phyloP scores from a whole-genome alignment of 805 yeast genomes.

The Ogataea siamensis region DNA sequence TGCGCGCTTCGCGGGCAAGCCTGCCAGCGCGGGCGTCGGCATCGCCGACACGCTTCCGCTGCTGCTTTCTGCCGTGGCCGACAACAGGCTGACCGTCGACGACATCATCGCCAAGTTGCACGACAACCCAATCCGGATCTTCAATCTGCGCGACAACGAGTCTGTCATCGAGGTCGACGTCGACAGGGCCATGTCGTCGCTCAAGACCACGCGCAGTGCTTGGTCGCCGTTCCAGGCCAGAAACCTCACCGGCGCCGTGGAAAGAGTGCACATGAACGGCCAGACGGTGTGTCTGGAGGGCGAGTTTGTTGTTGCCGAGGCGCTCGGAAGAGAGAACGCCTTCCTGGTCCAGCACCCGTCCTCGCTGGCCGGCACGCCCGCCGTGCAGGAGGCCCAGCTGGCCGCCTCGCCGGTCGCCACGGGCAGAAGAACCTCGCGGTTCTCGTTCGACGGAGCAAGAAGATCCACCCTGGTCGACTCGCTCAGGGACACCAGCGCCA shows the following conservation, averaged over 20 bases:
- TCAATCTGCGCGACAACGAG: conserved; percentile 78
- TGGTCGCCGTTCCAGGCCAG: conserved; percentile 58
- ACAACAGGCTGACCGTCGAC: conserved; percentile 65
- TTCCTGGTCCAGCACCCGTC: conserved; percentile 45
- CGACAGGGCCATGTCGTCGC: conserved; percentile 58
- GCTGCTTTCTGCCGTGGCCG: conserved; percentile 74
- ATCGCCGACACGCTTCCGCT: conserved; percentile 79
- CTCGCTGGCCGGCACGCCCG: conserved; percentile 31
- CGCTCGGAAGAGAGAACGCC: conserved; percentile 59
- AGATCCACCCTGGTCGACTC: conserved; percentile 33
- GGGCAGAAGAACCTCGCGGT: conserved; percentile 43
- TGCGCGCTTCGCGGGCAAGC: conserved; percentile 61
- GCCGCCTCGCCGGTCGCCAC: conserved; percentile 35
- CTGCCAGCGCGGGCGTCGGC: conserved; percentile 70
- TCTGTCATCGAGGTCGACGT: conserved; percentile 78
- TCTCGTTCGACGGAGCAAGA: conserved; percentile 47
- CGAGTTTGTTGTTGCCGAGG: conserved; percentile 55
- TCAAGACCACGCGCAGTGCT: conserved; percentile 36
- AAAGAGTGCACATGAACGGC: conserved; percentile 77
- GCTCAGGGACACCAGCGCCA: conserved; percentile 35
- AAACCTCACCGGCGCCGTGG: conserved; percentile 75
- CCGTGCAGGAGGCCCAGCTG: conserved; percentile 31
- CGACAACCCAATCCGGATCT: conserved; percentile 77
- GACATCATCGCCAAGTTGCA: conserved; percentile 75
- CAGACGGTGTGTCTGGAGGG: conserved; percentile 87